Base-by-base conservation (phyloP, 2,329 filamentous ascomycete genomes). In the Orbilia ellipsospora region DNA sequence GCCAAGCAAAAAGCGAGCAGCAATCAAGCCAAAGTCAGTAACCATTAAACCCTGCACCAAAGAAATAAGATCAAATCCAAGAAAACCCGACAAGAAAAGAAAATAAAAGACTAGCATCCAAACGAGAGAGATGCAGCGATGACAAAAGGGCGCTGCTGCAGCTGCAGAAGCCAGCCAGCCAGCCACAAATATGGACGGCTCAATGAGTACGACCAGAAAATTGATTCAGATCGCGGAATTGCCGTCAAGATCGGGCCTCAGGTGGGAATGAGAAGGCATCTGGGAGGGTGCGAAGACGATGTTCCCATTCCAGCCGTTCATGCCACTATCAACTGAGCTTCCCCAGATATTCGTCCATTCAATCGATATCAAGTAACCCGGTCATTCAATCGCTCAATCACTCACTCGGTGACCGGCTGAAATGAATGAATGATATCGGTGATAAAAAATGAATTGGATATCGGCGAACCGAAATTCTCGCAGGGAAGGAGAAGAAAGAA, bases 131-230 rank as follows among this genome's bases (percentile, higher is more conserved):
- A 42, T 52, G 44, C 42, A 68, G 16, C 51, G 56, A 68, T 63
- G 70, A 74, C 60, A 74, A 62, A 56, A 74, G 48, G 62, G 36
- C 23, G 31, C 31, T 36, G 31, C 31, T 36, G 31, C 31, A 36
- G 31, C 31, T 36, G 31, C 31, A 36, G 6, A 36, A 36, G 31
- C 31, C 31, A 36, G 51, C 60, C 65, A 74, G 23, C 23, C 23
- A 23, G 23, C 23, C 54, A 56, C 51, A 62, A 36, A 40, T 26
- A 44, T 15, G 59, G 45, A 62, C 2, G 5, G 8, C n/a, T n/a
- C n/a, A n/a, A n/a, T n/a, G n/a, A n/a, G 15, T 16, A 13, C 18
- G n/a, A 18, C 48, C n/a, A n/a, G 18, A 16, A 3, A 4, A 4
- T 31, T 31, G 28, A 31, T 31, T 31, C 28, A 31, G 44, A 64